A percentile compares a stretch with the other conserved stretches of the same genome.
Conservation (phyloP, 495 filamentous ascomycete species). For the Lineolata rhizophorae region DNA sequence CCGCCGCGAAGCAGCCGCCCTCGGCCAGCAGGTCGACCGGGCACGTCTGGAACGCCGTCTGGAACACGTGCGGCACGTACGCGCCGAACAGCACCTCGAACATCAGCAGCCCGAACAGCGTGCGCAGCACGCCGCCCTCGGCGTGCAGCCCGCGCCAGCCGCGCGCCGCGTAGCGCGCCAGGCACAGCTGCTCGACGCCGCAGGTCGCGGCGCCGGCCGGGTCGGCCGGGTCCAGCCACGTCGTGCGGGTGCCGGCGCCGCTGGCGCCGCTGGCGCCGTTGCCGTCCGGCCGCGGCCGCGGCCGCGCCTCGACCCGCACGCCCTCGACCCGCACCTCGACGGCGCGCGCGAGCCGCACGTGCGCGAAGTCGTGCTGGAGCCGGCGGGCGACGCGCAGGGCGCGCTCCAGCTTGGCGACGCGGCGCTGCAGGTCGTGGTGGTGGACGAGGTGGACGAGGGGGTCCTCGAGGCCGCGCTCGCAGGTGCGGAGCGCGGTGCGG, state of each 20-base stretch:
- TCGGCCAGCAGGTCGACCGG: constrained; percentile 87
- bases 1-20: too few relatives aligned
- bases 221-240: constrained; percentile 47
- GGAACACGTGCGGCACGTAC: constrained; percentile 90
- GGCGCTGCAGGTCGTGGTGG: constrained; percentile 87
- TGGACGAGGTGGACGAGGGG: constrained; percentile 73
- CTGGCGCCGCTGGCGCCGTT: constrained; percentile 1
- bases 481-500: constrained; percentile 55
- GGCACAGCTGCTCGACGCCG: constrained; percentile 77
- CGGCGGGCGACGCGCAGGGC: constrained; percentile 63
- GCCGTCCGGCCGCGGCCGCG: too few relatives aligned
- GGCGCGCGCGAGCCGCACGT: constrained; percentile 54
- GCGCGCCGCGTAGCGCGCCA: constrained; percentile 57
- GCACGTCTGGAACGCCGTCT: constrained; percentile 83
- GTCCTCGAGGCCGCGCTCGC: constrained; percentile 72
- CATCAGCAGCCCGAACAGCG: constrained; percentile 80
- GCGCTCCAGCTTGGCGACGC: constrained; percentile 73
- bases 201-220: constrained; percentile 45
- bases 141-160: constrained; percentile 91
- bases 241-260: constrained; percentile 45
- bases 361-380: constrained; percentile 80
- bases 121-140: constrained; percentile 76
- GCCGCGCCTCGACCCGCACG: constrained; percentile 23
- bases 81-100: constrained; percentile 85
- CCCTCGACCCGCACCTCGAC: constrained; percentile 54